A percentile compares a stretch with the other conserved stretches of the same genome.
Evolutionary conservation across 129 eudicot species (phyloP).

Genomic region (Lonicera japonica): DNA sequence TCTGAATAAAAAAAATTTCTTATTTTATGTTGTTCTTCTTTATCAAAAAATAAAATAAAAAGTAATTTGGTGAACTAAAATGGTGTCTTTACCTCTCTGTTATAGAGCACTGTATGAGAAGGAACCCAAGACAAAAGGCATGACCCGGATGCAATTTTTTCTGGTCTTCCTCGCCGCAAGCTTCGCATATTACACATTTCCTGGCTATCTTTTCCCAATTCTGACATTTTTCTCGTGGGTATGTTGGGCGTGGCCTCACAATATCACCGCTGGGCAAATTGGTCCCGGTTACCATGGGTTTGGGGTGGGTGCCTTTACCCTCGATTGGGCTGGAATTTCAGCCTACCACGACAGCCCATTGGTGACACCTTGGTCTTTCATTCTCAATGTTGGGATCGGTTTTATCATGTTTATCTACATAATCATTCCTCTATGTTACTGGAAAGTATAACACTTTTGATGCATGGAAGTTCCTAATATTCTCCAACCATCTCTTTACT

Average conservation of each 20-base stretch:
- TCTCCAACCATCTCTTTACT: constrained; percentile 71
- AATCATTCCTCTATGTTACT: constrained; percentile 81
- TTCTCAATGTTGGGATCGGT: constrained; percentile 75
- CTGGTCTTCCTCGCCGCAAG: constrained; percentile 61
- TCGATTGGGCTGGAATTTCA: constrained; percentile 93
- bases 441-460: constrained; percentile 90
- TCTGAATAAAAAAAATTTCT: neutral
- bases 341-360: constrained; percentile 96
- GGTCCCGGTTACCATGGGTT: constrained; percentile 90
- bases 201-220: constrained; percentile 85
- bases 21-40: neutral
- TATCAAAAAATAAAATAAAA: no score
- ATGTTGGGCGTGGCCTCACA: constrained; percentile 85
- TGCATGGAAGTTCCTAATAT: constrained; percentile 77
- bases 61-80: neutral
- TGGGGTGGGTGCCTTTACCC: constrained; percentile 87
- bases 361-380: constrained; percentile 83
- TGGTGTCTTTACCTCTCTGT: neutral
- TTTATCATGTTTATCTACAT: constrained; percentile 87
- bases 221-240: constrained; percentile 95
- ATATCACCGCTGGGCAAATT: constrained; percentile 84
- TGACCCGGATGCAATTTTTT: constrained; percentile 82
- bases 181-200: constrained; percentile 76
- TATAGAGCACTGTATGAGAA: constrained; percentile 87
- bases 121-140: constrained; percentile 50